phyloP scores from a whole-genome alignment of 306 rosid species.

The Prunus campanulata region DNA sequence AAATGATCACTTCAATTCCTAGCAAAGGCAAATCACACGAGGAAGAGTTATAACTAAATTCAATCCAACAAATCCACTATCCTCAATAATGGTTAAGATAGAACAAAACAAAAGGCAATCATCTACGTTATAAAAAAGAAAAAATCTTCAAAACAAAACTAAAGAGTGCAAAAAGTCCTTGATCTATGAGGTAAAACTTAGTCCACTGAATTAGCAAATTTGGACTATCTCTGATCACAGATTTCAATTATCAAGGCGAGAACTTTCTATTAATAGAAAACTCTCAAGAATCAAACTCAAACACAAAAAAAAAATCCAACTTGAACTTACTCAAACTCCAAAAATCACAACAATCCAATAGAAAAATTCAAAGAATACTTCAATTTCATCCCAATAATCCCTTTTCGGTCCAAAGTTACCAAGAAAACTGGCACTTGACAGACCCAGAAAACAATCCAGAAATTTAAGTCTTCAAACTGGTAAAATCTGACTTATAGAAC shows the following conservation, averaged over 20 bases:
- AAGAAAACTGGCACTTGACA: not conserved
- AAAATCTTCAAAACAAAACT: not conserved
- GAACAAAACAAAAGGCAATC: not conserved
- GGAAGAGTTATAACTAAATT: slow-evolving; percentile 23
- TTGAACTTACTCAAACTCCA: slow-evolving; percentile 17
- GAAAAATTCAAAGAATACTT: not conserved
- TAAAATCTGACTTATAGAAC: not conserved
- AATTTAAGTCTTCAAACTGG: not conserved
- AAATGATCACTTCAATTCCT: slow-evolving; percentile 33
- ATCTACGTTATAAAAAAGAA: not conserved
- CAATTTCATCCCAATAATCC: not conserved
- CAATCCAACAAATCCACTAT: slow-evolving; percentile 31
- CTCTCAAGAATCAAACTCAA: not conserved
- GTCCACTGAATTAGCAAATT: slow-evolving; percentile 6
- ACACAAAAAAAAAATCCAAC: not conserved
- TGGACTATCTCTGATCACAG: slow-evolving; percentile 11
- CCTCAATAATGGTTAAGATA: slow-evolving; percentile 17
- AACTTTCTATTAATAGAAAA: not conserved
- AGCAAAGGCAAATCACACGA: slow-evolving; percentile 21
- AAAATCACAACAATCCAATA: slow-evolving; percentile 8
- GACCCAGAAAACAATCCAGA: slow-evolving; percentile 1
- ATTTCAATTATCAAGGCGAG: slow-evolving; percentile 27
- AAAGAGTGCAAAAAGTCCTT: slow-evolving; percentile 10
- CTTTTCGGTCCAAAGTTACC: slow-evolving; percentile 2
- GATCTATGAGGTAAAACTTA: not conserved